Base-by-base conservation (phyloP, 1,284 basidiomycete species). In the Papiliotrema laurentii region DNA sequence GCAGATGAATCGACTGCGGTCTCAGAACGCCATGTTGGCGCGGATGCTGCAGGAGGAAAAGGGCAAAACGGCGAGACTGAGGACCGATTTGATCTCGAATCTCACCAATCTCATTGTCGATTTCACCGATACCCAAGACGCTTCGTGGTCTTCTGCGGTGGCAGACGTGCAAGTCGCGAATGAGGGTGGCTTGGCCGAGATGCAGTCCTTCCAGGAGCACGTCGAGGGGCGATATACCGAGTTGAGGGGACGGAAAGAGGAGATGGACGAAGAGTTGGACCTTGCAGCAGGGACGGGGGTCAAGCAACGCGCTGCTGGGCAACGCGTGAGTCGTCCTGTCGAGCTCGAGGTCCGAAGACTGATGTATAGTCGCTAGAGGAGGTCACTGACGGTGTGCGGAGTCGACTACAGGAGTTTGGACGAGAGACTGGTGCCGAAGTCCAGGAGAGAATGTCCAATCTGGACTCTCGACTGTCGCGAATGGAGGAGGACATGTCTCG, bases 21-120 rank as follows among this genome's bases (percentile, higher is more conserved):
- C 80, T 42, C 89, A 92, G 66, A 93, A 93, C 61, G 76, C 77
- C n/a, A 69, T 79, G 1, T 77, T 96, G 26, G 71, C 74, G 1
- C 76, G 77, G 22, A 74, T 89, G 53, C 73, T 93, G 3, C 79
- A 83, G 53, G 73, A 79, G 4, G 87, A 93, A 70, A 81, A 80
- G 63, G 64, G 71, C 5, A 85, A 82, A 55, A 79, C 83, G 0
- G 80, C 83, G 25, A 80, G 78, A 44, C 80, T 86, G 2, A 85
- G 83, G 56, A 82, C 84, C 33, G 83, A 86, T 40, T 72, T 94
- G 5, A 73, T 89, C 35, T 79, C 83, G 40, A 83, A 83, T 31
- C 78, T 94, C 49, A 84, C 86, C 0, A 76, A 76, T 5, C 75
- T 91, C 53, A 74, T 94, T 2, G 80, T 80, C 19, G 83, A 82